Base-by-base conservation (phyloP, 768 basidiomycete genomes). In the Coprinopsis cinerea region DNA sequence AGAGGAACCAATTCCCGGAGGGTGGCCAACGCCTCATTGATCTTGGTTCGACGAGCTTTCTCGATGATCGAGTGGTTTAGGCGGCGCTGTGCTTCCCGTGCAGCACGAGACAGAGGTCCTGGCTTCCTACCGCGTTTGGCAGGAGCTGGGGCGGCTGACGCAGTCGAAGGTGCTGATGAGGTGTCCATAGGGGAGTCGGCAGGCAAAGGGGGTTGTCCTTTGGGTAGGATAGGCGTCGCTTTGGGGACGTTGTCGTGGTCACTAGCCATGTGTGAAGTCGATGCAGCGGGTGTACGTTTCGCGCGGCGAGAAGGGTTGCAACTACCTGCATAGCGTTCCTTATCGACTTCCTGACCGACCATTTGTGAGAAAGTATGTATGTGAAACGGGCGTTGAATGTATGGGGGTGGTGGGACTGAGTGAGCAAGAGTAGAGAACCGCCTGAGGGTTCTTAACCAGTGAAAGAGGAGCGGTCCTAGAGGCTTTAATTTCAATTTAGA, bases 11-110 rank as follows among this genome's bases (percentile, higher is more conserved):
- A 81, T 55, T 75, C 73, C 53, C 84, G 80, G 39, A 97, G 68
- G 1, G 83, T 80, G 2, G 83, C 75, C 4, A 97, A 75, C 0
- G 93, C 91, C 45, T 91, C 85, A 61, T 98, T 98, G 55, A 98
- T 97, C 76, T 96, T 96, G 10, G 94, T 95, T 52, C 94, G 76
- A 25, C 94, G 72, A 0, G 93, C 82, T 61, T 94, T 89, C 69
- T 98, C 94, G 62, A 98, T 98, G 54, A 93, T 82, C 4, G 87
- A 90, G 61, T 98, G 94, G 67, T 96, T 96, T 28, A 91, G 80
- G 64, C 94, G 92, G 46, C 94, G 81, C 65, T 91, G 83, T 1
- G 85, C 79, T 67, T 95, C 92, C 41, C 93, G 76, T 25, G 87
- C 87, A 13, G 78, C 77, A 53, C 88, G 84, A 15, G 86, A 86